These are phyloP conservation scores for Alloascoidea africana DNA, from an alignment of 805 yeast species.

Conservation along the genomic window DNA sequence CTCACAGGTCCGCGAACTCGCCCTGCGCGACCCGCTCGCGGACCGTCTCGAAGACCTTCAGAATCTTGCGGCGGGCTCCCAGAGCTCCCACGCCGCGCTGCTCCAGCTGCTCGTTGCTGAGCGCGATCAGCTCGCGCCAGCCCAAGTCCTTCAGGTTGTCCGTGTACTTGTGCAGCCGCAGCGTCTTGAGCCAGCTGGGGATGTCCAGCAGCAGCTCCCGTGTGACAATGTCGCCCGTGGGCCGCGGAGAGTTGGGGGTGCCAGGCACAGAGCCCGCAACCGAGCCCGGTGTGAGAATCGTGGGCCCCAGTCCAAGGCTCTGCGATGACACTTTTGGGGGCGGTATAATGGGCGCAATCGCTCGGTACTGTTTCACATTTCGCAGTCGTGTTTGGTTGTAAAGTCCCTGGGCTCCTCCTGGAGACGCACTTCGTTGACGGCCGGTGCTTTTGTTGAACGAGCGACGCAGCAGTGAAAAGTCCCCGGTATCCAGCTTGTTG, in stretches of 20 bases:
- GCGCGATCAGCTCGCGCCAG: constrained; percentile 68
- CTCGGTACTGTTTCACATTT: no score
- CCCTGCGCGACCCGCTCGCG: constrained; percentile 21
- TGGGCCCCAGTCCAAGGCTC: no score
- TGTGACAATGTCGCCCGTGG: constrained; percentile 13
- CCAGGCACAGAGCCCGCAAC: background rate
- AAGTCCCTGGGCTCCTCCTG: no score
- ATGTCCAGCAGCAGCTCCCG: constrained; percentile 43
- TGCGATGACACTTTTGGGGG: no score
- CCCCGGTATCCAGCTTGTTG: no score
- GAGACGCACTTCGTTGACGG: no score
- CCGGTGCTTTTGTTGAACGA: no score
- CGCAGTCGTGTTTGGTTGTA: no score
- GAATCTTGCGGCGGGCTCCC: constrained; percentile 88
- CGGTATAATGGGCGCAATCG: no score
- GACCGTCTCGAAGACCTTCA: constrained; percentile 83
- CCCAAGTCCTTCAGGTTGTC: constrained; percentile 57
- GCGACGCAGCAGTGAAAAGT: no score
- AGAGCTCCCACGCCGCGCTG: constrained; percentile 79
- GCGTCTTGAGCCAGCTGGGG: constrained; percentile 83
- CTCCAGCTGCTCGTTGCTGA: constrained; percentile 56
- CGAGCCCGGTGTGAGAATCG: no score
- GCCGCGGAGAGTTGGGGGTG: background rate
- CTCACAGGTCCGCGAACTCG: background rate
- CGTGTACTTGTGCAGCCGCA: constrained; percentile 89